Conservation (phyloP, 2,329 filamentous ascomycete genomes). For the Phyllosticta capitalensis region DNA sequence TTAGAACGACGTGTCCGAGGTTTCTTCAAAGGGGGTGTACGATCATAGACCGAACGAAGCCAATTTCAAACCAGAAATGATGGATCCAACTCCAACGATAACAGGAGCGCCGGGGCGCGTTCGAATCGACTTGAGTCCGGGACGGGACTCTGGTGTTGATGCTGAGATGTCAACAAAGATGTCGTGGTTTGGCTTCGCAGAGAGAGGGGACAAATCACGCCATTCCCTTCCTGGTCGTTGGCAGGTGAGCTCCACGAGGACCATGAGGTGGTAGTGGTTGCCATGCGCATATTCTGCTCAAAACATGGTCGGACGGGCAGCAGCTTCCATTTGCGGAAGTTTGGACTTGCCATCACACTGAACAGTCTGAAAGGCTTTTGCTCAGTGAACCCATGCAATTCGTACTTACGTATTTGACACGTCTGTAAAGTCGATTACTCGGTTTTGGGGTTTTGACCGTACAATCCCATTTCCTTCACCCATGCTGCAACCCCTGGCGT, state of each 20-base stretch:
- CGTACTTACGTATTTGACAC: background rate
- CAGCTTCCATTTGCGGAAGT: background rate
- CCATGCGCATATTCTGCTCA: background rate
- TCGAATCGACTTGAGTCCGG: background rate
- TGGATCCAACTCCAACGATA: background rate
- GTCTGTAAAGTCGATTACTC: background rate
- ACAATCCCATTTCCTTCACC: slow-evolving; percentile 49
- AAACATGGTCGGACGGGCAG: background rate
- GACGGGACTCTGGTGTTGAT: background rate
- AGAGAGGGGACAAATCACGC: background rate
- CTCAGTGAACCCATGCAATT: background rate
- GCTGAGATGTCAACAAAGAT: background rate
- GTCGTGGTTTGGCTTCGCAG: background rate
- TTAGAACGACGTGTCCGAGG: background rate
- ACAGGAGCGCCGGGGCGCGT: background rate
- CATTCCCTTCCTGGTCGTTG: background rate
- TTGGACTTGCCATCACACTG: background rate
- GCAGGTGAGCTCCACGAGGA: background rate
- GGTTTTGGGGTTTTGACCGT: slow-evolving; percentile 30
- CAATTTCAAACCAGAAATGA: background rate
- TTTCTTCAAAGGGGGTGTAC: background rate
- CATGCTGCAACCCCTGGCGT: slow-evolving; percentile 47
- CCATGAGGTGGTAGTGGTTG: background rate
- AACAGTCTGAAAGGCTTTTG: background rate
- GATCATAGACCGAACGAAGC: background rate